These are phyloP conservation scores for Pseudopyrenochaeta lycopersici DNA, from an alignment of 2,329 filamentous ascomycete species.

Conservation along the genomic window DNA sequence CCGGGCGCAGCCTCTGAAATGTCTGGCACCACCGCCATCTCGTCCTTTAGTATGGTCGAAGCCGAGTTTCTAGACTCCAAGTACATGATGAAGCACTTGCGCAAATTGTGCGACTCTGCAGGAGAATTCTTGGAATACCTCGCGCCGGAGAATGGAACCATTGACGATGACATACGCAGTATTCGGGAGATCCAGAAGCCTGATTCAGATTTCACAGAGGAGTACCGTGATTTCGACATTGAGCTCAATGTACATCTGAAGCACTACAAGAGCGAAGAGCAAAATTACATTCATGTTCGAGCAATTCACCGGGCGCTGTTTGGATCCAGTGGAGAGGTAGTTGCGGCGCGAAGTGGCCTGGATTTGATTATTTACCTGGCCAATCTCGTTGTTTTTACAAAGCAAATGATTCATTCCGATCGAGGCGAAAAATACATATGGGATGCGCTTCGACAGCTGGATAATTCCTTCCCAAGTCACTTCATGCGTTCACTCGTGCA, in stretches of 20 bases:
- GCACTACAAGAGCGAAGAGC: conserved; percentile 48
- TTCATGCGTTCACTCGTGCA: conserved; percentile 42
- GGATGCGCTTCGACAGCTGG: conserved; percentile 42
- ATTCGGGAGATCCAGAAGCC: conserved; percentile 43
- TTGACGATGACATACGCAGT: conserved; percentile 27
- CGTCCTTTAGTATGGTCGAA: conserved; percentile 56
- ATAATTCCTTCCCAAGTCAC: conserved; percentile 44
- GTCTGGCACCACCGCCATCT: conserved; percentile 58
- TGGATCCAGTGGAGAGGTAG: conserved; percentile 31
- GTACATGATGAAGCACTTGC: conserved; percentile 52
- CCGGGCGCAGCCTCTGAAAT: conserved; percentile 53
- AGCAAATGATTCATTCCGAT: conserved; percentile 45
- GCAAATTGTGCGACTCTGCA: conserved; percentile 44
- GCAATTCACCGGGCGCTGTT: conserved; percentile 52
- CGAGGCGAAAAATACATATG: conserved; percentile 37
- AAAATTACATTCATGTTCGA: conserved; percentile 52
- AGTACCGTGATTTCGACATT: conserved; percentile 45
- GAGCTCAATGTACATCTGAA: conserved; percentile 46
- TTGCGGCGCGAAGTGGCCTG: conserved; percentile 36
- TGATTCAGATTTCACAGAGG: conserved; percentile 51
- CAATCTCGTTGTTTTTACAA: conserved; percentile 56
- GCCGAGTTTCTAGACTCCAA: conserved; percentile 53
- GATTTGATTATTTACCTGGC: conserved; percentile 55
- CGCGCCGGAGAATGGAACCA: conserved; percentile 34
- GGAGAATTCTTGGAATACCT: conserved; percentile 43